These are phyloP conservation scores for Leptographium procerum DNA, from an alignment of 2,329 filamentous ascomycete species.

Conservation along the genomic window DNA sequence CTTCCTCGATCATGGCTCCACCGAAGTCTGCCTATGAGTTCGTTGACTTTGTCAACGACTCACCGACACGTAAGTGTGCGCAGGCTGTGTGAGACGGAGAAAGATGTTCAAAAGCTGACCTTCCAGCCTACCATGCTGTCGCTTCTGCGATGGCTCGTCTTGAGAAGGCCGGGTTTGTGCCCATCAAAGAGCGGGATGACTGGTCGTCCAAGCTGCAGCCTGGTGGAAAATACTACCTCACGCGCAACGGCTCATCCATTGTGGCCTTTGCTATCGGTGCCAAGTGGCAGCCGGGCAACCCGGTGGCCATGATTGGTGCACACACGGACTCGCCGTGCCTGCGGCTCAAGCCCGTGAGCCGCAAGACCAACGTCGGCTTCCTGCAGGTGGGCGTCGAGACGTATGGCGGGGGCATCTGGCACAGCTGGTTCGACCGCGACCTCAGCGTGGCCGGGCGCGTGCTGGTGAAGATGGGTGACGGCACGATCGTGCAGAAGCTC, in stretches of 20 bases:
- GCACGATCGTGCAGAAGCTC: slow-evolving; percentile 69
- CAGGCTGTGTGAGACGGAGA: not conserved
- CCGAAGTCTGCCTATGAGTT: slow-evolving; percentile 64
- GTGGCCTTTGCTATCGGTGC: slow-evolving; percentile 85
- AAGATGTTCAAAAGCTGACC: not conserved
- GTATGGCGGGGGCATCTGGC: slow-evolving; percentile 94
- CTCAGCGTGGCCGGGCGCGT: slow-evolving; percentile 80
- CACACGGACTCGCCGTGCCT: slow-evolving; percentile 93
- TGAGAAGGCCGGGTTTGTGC: slow-evolving; percentile 71
- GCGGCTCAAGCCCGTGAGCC: slow-evolving; percentile 87
- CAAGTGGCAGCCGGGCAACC: slow-evolving; percentile 84
- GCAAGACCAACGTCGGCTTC: slow-evolving; percentile 76
- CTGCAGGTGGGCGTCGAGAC: slow-evolving; percentile 93
- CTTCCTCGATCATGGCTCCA: slow-evolving; percentile 34
- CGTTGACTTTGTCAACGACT: slow-evolving; percentile 85
- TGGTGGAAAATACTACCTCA: slow-evolving; percentile 93
- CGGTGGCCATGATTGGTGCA: slow-evolving; percentile 84
- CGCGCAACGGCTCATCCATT: slow-evolving; percentile 84
- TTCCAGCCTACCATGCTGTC: slow-evolving; percentile 87
- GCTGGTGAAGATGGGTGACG: slow-evolving; percentile 59
- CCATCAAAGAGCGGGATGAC: slow-evolving; percentile 81
- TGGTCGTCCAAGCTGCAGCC: slow-evolving; percentile 72
- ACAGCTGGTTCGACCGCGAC: slow-evolving; percentile 96
- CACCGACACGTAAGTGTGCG: slow-evolving; percentile 65
- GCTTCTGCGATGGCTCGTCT: slow-evolving; percentile 65